A percentile compares a stretch with the other conserved stretches of the same genome.
These are phyloP conservation scores for Ceratocystis diversiconidia DNA, from an alignment of 2,329 filamentous ascomycete genomes.

Conservation along the genomic window DNA sequence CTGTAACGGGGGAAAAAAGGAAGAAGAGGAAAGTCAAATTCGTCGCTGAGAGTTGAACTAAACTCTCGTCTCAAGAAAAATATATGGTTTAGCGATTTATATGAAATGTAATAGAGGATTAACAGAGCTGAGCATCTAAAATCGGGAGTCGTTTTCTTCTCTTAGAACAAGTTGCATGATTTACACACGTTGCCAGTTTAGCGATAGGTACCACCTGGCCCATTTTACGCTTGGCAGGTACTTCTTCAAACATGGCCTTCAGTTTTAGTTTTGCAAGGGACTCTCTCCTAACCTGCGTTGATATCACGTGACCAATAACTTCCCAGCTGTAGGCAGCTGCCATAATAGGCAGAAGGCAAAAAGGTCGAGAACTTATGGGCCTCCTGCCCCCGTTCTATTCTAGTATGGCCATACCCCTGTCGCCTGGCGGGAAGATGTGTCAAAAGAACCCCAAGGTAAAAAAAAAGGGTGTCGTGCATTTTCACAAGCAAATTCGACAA, in stretches of 20 bases:
- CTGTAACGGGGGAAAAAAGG: neutral
- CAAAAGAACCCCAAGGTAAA: neutral
- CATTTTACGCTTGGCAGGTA: neutral
- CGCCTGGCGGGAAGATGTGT: neutral
- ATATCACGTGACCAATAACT: neutral
- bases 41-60: neutral
- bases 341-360: no score
- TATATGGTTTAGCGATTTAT: neutral
- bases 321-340: neutral
- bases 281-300: neutral
- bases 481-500: conserved; percentile 6
- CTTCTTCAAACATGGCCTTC: neutral
- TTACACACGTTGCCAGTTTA: conserved; percentile 6
- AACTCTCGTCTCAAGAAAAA: neutral
- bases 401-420: neutral
- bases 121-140: conserved; percentile 4
- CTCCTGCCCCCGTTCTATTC: neutral
- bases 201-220: neutral
- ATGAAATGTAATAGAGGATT: neutral
- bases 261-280: neutral
- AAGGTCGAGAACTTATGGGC: neutral
- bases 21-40: neutral
- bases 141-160: neutral
- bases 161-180: neutral
- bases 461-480: conserved; percentile 5